Base-by-base conservation (phyloP, 305 asterid species). In the Andrographis paniculata region DNA sequence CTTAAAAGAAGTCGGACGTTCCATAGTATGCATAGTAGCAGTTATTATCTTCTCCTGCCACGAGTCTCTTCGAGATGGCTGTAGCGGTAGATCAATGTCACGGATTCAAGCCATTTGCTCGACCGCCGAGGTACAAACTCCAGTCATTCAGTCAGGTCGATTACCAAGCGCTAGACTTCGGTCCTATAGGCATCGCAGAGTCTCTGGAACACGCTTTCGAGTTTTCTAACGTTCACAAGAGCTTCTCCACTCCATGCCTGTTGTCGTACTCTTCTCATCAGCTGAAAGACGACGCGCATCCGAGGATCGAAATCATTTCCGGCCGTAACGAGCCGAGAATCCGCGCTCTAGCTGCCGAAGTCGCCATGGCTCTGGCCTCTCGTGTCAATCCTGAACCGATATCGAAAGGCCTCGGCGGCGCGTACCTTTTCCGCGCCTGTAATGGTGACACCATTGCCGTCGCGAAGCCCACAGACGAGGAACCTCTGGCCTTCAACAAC, bases 391-490 rank as follows among this genome's bases (percentile, higher is more conserved):
- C 82, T 4, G 85, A 79, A 69, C 81, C 84, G 7, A 65, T 68
- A 16, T 65, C 84, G 18, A 72, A 69, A 46, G 94, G 94, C 23
- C 77, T 83, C 1, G 91, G 94, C 1, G 94, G 94, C 4, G 87
- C 87, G 15, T 83, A 83, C 60, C 71, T 79, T 53, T 48, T 83
- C 5, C 69, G 68, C 14, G 51, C 77, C 1, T 55, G 45, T 48
- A 66, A 59, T 42, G 91, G 87, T 8, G 75, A 64, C 30, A 64
- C 56, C 16, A 52, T 83, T n/a, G 87, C 82, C 4, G 84, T 83
- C 33, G 87, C 79, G n/a, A 83, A 83, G 72, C 94, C 94, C 1
- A 62, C 74, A 9, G 94, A 83, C 20, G 94, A 83, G 75, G 94
- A 83, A 44, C 93, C 93, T 23, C 57, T 81, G 17, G 93, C 87